Conservation (phyloP, 2,329 filamentous ascomycete genomes). For the Juglanconis juglandina region DNA sequence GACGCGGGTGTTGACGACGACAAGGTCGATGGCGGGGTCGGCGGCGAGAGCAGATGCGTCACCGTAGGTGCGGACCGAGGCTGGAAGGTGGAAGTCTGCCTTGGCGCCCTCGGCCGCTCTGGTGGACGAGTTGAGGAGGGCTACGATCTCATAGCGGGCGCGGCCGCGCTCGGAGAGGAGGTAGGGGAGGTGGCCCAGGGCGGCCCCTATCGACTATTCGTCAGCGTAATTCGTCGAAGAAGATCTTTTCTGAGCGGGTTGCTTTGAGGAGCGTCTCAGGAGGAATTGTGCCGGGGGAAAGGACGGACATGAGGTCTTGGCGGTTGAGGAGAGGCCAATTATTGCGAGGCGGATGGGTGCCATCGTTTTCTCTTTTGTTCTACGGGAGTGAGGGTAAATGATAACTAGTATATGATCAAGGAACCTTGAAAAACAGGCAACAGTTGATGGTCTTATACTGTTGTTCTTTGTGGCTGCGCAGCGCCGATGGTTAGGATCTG, state of each 20-base stretch:
- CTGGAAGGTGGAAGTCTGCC: constrained; percentile 33
- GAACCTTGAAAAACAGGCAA: too few relatives aligned
- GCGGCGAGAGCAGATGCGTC: constrained; percentile 39
- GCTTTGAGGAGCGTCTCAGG: too few relatives aligned
- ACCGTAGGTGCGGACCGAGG: constrained; percentile 40
- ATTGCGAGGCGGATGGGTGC: constrained; percentile 26
- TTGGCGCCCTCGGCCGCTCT: constrained; percentile 41
- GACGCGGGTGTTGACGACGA: constrained; percentile 42
- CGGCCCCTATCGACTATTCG: constrained; percentile 1
- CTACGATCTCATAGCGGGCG: constrained; percentile 43
- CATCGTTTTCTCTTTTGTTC: constrained; percentile 19
- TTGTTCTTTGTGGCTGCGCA: not conserved
- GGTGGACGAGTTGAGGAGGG: constrained; percentile 45
- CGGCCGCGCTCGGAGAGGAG: constrained; percentile 32
- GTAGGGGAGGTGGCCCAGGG: constrained; percentile 34
- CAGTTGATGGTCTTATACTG: not conserved
- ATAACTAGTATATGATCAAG: not conserved
- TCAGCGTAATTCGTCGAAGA: too few relatives aligned
- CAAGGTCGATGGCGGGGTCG: constrained; percentile 44
- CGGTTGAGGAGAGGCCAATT: constrained; percentile 21
- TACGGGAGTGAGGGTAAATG: not conserved
- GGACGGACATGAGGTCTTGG: not conserved
- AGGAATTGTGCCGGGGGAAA: too few relatives aligned
- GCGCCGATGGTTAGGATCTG: too few relatives aligned
- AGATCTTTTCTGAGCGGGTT: too few relatives aligned